Conservation (phyloP, 345 rosid genomes). For the Salix arbutifolia region DNA sequence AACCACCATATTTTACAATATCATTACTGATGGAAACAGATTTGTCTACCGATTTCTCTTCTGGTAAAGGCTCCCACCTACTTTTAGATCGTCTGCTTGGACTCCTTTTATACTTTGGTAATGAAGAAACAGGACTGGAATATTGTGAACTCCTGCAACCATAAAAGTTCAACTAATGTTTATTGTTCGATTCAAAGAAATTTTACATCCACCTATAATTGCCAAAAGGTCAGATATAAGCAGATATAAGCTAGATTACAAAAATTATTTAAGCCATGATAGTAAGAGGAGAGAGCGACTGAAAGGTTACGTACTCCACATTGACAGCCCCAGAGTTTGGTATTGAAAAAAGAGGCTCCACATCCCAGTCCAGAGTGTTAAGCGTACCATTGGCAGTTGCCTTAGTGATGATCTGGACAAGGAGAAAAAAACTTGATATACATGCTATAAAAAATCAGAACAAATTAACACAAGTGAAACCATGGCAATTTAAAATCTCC, state of each 20-base stretch:
- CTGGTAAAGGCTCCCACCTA: constrained; percentile 95
- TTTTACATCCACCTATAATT: not conserved
- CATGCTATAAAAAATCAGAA: constrained; percentile 6
- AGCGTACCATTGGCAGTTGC: constrained; percentile 72
- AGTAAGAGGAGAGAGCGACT: not conserved
- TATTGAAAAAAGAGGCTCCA: constrained; percentile 69
- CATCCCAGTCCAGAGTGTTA: constrained; percentile 73
- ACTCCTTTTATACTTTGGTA: constrained; percentile 50
- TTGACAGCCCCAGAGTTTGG: constrained; percentile 35
- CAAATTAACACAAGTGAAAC: not conserved
- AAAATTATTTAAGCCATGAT: not conserved
- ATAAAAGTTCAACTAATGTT: not conserved
- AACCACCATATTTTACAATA: constrained; percentile 52
- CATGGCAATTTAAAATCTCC: not conserved
- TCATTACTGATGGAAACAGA: constrained; percentile 34
- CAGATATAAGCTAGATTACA: not conserved
- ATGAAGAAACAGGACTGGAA: constrained; percentile 33
- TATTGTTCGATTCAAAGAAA: not conserved
- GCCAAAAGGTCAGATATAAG: not conserved
- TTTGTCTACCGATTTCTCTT: constrained; percentile 53
- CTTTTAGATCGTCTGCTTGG: constrained; percentile 78
- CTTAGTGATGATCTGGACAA: constrained; percentile 58
- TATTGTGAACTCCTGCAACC: constrained; percentile 30
- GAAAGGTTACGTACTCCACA: constrained; percentile 47
- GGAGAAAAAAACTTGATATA: constrained; percentile 1